Conservation (phyloP, 2,329 filamentous ascomycete genomes). For the Neofusicoccum sp. region DNA sequence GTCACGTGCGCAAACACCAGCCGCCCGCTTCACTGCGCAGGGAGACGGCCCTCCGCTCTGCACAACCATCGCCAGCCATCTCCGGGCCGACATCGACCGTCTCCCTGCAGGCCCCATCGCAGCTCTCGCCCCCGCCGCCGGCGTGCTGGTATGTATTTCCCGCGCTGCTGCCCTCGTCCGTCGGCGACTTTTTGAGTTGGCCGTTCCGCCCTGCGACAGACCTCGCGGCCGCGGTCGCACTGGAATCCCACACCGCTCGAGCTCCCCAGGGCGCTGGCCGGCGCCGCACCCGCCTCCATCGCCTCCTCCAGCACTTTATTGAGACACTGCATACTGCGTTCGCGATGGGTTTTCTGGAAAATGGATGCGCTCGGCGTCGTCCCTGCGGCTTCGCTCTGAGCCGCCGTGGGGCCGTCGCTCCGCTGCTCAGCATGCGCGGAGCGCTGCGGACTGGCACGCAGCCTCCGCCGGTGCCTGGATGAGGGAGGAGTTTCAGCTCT, state of each 20-base stretch:
- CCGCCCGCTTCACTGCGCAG: conserved; percentile 4
- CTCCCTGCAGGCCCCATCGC: conserved; percentile 9
- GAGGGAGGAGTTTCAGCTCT: not conserved
- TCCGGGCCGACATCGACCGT: conserved; percentile 9
- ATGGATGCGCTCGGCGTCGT: not conserved
- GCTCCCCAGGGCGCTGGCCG: conserved; percentile 1
- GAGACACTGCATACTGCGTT: conserved; percentile 4
- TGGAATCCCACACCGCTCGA: conserved; percentile 7
- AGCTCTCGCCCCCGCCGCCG: not conserved
- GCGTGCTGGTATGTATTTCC: conserved; percentile 14
- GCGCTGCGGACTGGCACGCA: not conserved
- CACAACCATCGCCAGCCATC: conserved; percentile 17
- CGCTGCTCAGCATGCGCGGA: not conserved
- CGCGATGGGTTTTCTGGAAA: conserved; percentile 5
- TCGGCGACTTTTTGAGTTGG: conserved; percentile 1
- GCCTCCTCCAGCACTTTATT: conserved; percentile 2
- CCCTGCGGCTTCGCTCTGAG: not conserved
- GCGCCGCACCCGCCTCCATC: not conserved
- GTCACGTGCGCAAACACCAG: not conserved
- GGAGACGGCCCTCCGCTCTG: conserved; percentile 14
- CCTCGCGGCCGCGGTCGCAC: conserved; percentile 7
- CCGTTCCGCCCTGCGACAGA: not conserved
- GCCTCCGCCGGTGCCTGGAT: conserved; percentile 1
- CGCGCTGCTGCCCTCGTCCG: not conserved
- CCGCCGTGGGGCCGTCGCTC: not conserved